A percentile compares a stretch with the other conserved stretches of the same genome.
Evolutionary conservation across 495 filamentous ascomycete species (phyloP).

Genomic region (Neurospora cerealis): DNA sequence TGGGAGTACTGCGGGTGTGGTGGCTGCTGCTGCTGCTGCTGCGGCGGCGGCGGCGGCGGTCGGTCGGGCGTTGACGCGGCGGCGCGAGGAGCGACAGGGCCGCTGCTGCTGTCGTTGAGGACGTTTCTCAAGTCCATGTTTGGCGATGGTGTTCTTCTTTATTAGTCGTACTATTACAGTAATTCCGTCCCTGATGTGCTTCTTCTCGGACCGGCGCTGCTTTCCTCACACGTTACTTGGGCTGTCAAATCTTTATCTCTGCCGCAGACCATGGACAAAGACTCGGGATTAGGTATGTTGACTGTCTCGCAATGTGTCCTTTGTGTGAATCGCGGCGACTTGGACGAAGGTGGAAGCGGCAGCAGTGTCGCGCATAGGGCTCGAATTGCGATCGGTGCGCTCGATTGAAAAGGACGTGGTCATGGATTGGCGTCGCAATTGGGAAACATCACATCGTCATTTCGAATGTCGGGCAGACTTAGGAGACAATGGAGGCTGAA

Average conservation of each 20-base stretch:
- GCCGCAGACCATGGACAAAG: background rate
- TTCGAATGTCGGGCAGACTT: background rate
- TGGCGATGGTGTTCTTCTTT: constrained; percentile 10
- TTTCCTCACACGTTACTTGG: background rate
- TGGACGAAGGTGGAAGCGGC: background rate
- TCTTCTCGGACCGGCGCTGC: background rate
- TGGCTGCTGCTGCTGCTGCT: constrained; percentile 5
- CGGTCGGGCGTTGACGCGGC: constrained; percentile 17
- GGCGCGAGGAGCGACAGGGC: constrained; percentile 1
- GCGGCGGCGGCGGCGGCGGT: constrained; percentile 5
- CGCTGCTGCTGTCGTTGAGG: constrained; percentile 34
- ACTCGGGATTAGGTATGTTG: background rate
- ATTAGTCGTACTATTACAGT: background rate
- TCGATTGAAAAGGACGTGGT: background rate
- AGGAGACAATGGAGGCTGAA: background rate
- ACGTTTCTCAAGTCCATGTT: constrained; percentile 49
- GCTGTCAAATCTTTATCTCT: background rate
- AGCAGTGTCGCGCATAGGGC: background rate
- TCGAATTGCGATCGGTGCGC: background rate
- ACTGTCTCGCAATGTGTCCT: background rate
- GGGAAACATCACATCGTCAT: background rate
- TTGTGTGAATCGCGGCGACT: background rate
- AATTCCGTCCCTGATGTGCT: background rate
- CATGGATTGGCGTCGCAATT: background rate
- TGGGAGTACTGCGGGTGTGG: constrained; percentile 10